Base-by-base conservation (phyloP, 495 filamentous ascomycete species). In the Tuber magnatum region DNA sequence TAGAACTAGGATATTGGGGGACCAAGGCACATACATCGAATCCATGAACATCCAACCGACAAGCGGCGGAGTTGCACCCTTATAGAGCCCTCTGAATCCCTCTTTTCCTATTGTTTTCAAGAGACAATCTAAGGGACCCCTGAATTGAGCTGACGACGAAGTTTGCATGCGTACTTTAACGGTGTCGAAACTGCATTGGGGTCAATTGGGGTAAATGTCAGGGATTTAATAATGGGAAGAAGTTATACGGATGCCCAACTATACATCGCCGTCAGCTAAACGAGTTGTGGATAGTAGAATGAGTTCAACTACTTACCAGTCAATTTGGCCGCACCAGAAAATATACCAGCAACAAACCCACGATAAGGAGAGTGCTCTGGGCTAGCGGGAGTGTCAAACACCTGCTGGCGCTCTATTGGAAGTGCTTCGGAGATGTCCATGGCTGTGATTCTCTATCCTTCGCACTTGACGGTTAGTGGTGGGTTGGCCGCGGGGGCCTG, bases 21-120 rank as follows among this genome's bases (percentile, higher is more conserved):
- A 12, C 2, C 0, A 41, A 5, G 22, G 28, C 32, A 83, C 84
- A 80, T 81, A 90, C 88, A 97, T 85, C 75, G 89, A 92, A 84
- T 98, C 94, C 94, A 98, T 97, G 83, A 94, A 91, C 93, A 97
- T 97, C 94, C 94, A 99, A 76, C 95, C 95, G 74, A 97, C 88
- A 71, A 97, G 85, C 65, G 94, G 94, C 51, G 94, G 94, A 6
- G 92, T 92, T 22, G 94, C 94, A 81, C 92, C 94, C 83, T 97
- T 97, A 85, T 97, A 97, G 32, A 97, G 84, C 24, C 92, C 94
- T 38, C 84, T 83, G 43, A 94, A 83, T 22, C 93, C 92, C 82
- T 97, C 94, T 81, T 93, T 90, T 65, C 90, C 88, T 68, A 97
- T 56, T 22, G 93, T 97, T 79, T 92, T 90, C 56, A 92, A 81